Evolutionary conservation across 352 stramenopile genomes (phyloP), one percentile per base, ranked within the genome.

Genomic region (Phytophthora syringae): DNA sequence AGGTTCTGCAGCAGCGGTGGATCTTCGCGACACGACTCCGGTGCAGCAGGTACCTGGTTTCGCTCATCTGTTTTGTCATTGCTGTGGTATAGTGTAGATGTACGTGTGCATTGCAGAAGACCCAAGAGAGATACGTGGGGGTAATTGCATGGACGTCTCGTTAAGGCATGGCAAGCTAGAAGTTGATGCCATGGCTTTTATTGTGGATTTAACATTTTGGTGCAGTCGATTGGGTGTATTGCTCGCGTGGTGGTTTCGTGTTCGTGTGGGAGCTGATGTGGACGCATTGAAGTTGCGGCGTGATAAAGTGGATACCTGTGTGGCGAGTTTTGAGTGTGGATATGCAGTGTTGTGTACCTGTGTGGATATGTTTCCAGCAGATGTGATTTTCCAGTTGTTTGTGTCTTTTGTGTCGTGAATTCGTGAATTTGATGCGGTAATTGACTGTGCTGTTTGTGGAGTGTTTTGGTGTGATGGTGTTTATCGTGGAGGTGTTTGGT

Each of bases 1-100:
- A 69, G 52, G 60, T 39, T 50, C n/a, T 18, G 42, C 24, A 42
- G n/a, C 16, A 21, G 27, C 21, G 16, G 39, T 24, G 36, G 32
- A n/a, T n/a, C 7, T 12, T 9, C 34, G 34, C 34, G 13, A 11
- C 12, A 16, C 13, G n/a, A 13, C 10, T n/a, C 20, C 32, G 28
- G 30, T 42, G 15, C 16, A 16, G 40, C 30, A 24, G 21, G 28
- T n/a, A 16, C 7, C 7, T 58, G 36, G 44, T 51, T 30, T 55
- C 18, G 43, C 27, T 55, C 25, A 32, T n/a, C n/a, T 56, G 12
- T 34, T 44, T 55, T 48, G 30, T 36, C 30, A n/a, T n/a, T n/a
- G n/a, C n/a, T n/a, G n/a, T n/a, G n/a, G 24, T 47, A 15, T 52
- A 27, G 18, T 21, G 21, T 40, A 40, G 34, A 40, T 40, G 12